Conservation (phyloP, 148 eudicot species). For the Dianthus caryophyllus region DNA sequence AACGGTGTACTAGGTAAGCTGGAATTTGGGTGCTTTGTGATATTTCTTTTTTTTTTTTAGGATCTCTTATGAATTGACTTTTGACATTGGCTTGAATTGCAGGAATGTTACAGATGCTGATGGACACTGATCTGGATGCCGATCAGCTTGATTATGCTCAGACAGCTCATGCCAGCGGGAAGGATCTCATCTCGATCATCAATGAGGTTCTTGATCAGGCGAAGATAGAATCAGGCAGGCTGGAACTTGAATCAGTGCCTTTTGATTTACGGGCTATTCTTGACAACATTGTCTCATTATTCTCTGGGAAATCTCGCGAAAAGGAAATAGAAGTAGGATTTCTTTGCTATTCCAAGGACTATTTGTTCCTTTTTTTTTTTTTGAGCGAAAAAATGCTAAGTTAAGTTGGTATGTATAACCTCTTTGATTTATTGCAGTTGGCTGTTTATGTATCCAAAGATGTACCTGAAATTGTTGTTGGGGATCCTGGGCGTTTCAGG, state of each 20-base stretch:
- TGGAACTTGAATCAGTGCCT: conserved; percentile 82
- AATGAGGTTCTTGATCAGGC: conserved; percentile 95
- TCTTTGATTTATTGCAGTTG: conserved; percentile 44
- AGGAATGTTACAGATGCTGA: conserved; percentile 95
- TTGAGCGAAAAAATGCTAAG: background rate
- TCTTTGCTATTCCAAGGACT: background rate
- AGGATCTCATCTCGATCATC: conserved; percentile 69
- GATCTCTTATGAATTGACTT: background rate
- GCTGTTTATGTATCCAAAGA: conserved; percentile 75
- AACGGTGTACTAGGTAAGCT: conserved; percentile 82
- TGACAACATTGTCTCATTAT: conserved; percentile 68
- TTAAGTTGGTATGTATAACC: conserved; percentile 1
- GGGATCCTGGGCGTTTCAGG: conserved; percentile 82
- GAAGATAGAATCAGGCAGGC: conserved; percentile 93
- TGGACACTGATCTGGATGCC: conserved; percentile 70
- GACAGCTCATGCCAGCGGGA: conserved; percentile 84
- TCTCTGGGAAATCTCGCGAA: conserved; percentile 67
- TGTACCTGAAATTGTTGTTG: conserved; percentile 70
- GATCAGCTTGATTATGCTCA: conserved; percentile 69
- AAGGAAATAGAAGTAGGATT: conserved; percentile 67
- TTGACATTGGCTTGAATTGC: conserved; percentile 14
- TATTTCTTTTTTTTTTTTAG: background rate
- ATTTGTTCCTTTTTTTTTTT: background rate
- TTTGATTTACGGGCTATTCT: conserved; percentile 75
- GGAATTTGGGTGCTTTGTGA: background rate